phyloP scores from a whole-genome alignment of 1,284 basidiomycete species.

The Pholiota adiposa region DNA sequence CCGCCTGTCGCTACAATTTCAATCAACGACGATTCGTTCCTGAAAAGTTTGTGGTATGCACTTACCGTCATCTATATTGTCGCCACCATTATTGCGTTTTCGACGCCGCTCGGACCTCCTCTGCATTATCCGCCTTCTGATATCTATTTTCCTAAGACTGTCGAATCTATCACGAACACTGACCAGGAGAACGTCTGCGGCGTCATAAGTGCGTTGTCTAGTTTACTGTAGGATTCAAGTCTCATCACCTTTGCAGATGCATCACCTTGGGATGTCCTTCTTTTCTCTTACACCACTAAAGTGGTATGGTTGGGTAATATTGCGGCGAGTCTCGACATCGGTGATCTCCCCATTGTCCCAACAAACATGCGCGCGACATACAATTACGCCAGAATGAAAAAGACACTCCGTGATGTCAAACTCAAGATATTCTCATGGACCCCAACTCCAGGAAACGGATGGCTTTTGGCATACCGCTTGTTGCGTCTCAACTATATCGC shows the following conservation, averaged over 20 bases:
- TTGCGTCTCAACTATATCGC: conserved; percentile 52
- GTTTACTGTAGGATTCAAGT: neutral
- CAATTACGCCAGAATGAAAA: conserved; percentile 56
- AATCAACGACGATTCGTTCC: conserved; percentile 16
- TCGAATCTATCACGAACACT: conserved; percentile 56
- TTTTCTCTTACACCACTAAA: conserved; percentile 85
- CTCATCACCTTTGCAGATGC: conserved; percentile 32
- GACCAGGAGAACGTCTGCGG: conserved; percentile 73
- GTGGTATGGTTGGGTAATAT: conserved; percentile 83
- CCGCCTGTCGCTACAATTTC: conserved; percentile 27
- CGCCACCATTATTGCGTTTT: conserved; percentile 53
- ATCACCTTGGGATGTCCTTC: conserved; percentile 62
- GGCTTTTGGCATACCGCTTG: conserved; percentile 62
- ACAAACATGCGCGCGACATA: conserved; percentile 69
- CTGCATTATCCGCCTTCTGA: conserved; percentile 71
- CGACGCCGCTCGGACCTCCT: conserved; percentile 72
- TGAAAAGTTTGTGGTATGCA: conserved; percentile 49
- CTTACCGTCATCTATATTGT: conserved; percentile 53
- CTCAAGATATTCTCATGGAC: conserved; percentile 52
- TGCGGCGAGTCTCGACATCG: conserved; percentile 78
- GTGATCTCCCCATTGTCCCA: conserved; percentile 82
- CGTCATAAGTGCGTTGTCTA: conserved; percentile 43
- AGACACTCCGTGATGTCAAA: conserved; percentile 43
- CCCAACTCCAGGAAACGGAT: conserved; percentile 61
- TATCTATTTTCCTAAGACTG: conserved; percentile 77